These are phyloP conservation scores for Claviceps spartinae DNA, from an alignment of 2,329 filamentous ascomycete species.

Conservation along the genomic window DNA sequence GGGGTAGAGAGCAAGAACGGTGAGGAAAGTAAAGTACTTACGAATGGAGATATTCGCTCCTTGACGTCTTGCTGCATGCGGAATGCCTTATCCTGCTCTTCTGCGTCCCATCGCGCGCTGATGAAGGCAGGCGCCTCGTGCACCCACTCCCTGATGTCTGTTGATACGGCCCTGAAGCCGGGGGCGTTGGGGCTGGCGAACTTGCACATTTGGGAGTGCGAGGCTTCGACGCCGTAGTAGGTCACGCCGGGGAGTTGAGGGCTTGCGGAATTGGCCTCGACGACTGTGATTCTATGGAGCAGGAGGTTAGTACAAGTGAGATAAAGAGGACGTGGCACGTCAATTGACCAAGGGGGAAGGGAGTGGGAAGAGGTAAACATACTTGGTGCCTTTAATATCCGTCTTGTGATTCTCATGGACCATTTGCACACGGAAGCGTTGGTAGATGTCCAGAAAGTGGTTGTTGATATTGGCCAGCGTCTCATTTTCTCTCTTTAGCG, in stretches of 20 bases:
- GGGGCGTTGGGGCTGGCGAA: conserved; percentile 50
- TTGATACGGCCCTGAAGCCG: conserved; percentile 44
- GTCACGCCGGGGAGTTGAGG: conserved; percentile 56
- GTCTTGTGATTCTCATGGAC: conserved; percentile 63
- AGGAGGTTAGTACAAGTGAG: neutral
- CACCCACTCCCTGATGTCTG: conserved; percentile 37
- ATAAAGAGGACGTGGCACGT: no score
- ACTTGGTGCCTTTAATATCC: conserved; percentile 49
- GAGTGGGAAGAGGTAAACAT: neutral
- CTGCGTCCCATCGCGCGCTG: conserved; percentile 43
- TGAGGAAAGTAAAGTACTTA: conserved; percentile 1
- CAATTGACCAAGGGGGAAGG: neutral
- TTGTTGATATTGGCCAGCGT: conserved; percentile 61
- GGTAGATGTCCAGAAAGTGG: conserved; percentile 57
- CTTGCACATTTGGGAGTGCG: conserved; percentile 61
- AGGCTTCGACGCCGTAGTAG: conserved; percentile 61
- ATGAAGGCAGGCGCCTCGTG: conserved; percentile 41
- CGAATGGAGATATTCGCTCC: conserved; percentile 26
- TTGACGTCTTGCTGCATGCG: conserved; percentile 30
- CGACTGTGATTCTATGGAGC: conserved; percentile 38
- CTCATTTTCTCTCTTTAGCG: conserved; percentile 61
- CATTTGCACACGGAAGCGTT: conserved; percentile 60
- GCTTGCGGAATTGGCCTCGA: conserved; percentile 56
- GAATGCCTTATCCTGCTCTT: conserved; percentile 37
- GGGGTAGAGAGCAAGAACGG: no score